A percentile compares a stretch with the other conserved stretches of the same genome.
Conservation (phyloP, 768 basidiomycete genomes). For the Lanmaoa pseudosensibilis region DNA sequence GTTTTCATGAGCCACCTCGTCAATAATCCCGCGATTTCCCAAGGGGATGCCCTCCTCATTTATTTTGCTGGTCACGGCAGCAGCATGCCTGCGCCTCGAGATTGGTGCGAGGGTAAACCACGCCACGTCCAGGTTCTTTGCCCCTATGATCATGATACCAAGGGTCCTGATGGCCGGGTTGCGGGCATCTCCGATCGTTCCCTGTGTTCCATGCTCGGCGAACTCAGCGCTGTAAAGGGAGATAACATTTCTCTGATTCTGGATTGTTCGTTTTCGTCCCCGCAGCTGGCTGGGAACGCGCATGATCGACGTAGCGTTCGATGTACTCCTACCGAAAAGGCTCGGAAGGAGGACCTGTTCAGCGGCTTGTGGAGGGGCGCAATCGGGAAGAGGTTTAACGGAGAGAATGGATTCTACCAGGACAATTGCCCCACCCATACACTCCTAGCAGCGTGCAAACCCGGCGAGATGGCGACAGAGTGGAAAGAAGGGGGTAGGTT, state of each 20-base stretch:
- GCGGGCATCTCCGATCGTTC: slow-evolving; percentile 71
- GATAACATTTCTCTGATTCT: slow-evolving; percentile 69
- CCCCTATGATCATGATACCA: slow-evolving; percentile 64
- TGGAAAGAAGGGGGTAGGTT: slow-evolving; percentile 64
- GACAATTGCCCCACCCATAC: slow-evolving; percentile 44
- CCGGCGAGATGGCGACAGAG: slow-evolving; percentile 57
- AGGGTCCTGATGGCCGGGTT: slow-evolving; percentile 43
- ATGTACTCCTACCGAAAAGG: slow-evolving; percentile 61
- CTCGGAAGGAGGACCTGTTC: slow-evolving; percentile 54
- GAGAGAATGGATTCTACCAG: slow-evolving; percentile 47
- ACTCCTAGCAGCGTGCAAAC: slow-evolving; percentile 56
- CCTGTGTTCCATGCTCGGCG: slow-evolving; percentile 57
- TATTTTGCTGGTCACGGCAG: slow-evolving; percentile 80
- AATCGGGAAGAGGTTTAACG: slow-evolving; percentile 36
- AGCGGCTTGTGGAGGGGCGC: slow-evolving; percentile 54
- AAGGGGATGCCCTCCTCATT: slow-evolving; percentile 63
- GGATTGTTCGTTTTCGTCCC: slow-evolving; percentile 60
- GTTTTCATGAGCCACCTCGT: slow-evolving; percentile 60
- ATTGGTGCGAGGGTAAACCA: slow-evolving; percentile 53
- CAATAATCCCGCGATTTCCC: slow-evolving; percentile 58
- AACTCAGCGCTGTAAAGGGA: slow-evolving; percentile 57
- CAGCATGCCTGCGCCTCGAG: slow-evolving; percentile 51
- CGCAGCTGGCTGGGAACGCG: slow-evolving; percentile 38
- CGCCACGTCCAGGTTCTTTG: slow-evolving; percentile 58
- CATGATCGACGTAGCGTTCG: slow-evolving; percentile 51